A percentile compares a stretch with the other conserved stretches of the same genome.
Evolutionary conservation across 2,329 filamentous ascomycete genomes (phyloP).

Genomic region (Stachybotrys elegans): DNA sequence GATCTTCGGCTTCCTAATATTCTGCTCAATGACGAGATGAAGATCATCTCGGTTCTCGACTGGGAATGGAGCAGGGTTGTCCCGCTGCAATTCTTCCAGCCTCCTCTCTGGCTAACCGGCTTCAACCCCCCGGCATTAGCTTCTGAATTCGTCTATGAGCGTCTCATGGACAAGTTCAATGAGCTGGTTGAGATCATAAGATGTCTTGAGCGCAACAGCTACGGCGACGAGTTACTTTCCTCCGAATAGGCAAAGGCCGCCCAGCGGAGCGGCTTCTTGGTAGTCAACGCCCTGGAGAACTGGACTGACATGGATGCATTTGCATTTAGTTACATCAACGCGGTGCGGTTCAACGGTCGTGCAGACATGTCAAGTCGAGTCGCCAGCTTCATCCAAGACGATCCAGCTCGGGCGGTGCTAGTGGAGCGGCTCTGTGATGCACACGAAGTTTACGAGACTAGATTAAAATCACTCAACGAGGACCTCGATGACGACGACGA

Average conservation of each 20-base stretch:
- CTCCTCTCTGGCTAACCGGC: conserved; percentile 10
- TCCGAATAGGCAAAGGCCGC: conserved; percentile 3
- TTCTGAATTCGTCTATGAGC: not conserved
- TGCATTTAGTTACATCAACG: conserved; percentile 19
- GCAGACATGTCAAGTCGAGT: not conserved
- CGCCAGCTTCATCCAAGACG: not conserved
- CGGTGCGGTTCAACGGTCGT: not conserved
- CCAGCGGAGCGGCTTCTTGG: conserved; percentile 5
- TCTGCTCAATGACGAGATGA: conserved; percentile 10
- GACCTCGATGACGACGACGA: not conserved
- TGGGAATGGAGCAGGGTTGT: conserved; percentile 17
- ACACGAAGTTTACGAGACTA: not conserved
- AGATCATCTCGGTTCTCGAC: conserved; percentile 10
- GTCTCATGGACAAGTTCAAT: not conserved
- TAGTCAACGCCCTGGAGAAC: conserved; percentile 6
- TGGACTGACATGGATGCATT: conserved; percentile 7
- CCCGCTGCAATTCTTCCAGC: conserved; percentile 11
- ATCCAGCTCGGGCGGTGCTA: not conserved
- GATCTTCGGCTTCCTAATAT: conserved; percentile 16
- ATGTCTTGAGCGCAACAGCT: not conserved
- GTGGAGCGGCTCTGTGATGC: not conserved
- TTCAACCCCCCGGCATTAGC: not conserved
- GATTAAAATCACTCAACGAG: not conserved
- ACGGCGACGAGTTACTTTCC: not conserved
- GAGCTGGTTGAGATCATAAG: not conserved